Conservation (phyloP, 2,329 filamentous ascomycete genomes). For the Xylaria sp. region DNA sequence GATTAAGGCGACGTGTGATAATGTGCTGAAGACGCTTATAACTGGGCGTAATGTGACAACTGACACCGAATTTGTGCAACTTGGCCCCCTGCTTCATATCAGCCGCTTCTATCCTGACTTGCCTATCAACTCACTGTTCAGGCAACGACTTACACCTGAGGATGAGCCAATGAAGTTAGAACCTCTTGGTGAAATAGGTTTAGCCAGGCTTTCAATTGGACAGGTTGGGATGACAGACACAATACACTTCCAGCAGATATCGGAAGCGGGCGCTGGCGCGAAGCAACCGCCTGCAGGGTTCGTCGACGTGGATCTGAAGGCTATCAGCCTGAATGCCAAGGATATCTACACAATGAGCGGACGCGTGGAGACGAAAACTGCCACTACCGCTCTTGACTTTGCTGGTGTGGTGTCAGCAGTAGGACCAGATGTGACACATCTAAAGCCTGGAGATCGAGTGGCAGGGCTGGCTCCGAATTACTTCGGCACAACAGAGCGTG, state of each 20-base stretch:
- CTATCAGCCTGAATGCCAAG: constrained; percentile 42
- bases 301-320: constrained; percentile 25
- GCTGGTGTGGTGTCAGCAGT: constrained; percentile 8
- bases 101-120: constrained; percentile 44
- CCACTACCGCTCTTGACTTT: constrained; percentile 13
- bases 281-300: constrained; percentile 13
- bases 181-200: background rate
- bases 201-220: constrained; percentile 8
- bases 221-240: constrained; percentile 44
- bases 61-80: constrained; percentile 35
- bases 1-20: constrained; percentile 1
- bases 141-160: constrained; percentile 2
- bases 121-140: constrained; percentile 34
- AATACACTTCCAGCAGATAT: constrained; percentile 36
- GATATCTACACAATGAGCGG: constrained; percentile 40
- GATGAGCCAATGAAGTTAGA: background rate
- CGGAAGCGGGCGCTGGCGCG: background rate
- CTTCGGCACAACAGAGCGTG: constrained; percentile 9
- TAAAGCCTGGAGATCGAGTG: constrained; percentile 17
- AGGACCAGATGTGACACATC: background rate
- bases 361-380: background rate
- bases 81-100: constrained; percentile 32
- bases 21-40: background rate
- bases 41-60: background rate
- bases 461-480: constrained; percentile 6